These are phyloP conservation scores for Dioszegia aurantiaca DNA, from an alignment of 768 basidiomycete species.

Conservation along the genomic window DNA sequence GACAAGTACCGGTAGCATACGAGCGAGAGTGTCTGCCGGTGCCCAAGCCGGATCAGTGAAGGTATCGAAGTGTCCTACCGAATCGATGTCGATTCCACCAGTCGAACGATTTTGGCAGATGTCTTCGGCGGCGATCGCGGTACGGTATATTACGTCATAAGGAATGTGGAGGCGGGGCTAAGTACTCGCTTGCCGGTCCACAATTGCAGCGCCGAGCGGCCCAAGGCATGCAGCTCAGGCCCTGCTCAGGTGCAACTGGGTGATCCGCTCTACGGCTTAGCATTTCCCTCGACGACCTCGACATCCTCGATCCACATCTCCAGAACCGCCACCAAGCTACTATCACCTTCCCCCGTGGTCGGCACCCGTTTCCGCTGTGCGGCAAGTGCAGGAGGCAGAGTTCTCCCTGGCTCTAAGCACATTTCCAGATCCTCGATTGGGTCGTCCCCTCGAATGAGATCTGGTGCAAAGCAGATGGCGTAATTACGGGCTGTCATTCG, in stretches of 20 bases:
- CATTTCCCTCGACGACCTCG: not conserved
- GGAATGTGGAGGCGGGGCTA: not conserved
- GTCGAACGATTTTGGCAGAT: no score
- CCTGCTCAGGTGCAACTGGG: no score
- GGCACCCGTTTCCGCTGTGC: conserved; percentile 1
- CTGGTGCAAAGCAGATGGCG: conserved; percentile 37
- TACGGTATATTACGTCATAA: not conserved
- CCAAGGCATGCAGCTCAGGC: no score
- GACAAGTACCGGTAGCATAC: conserved; percentile 14
- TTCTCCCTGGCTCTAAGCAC: conserved; percentile 31
- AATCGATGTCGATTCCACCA: no score
- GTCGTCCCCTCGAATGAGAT: conserved; percentile 33
- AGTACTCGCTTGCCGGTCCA: no score
- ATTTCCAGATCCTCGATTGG: conserved; percentile 36
- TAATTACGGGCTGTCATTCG: conserved; percentile 33
- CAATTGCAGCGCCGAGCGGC: no score
- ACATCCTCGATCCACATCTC: conserved; percentile 24
- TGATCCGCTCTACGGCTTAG: not conserved
- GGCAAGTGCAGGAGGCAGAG: conserved; percentile 33
- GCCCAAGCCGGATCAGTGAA: not conserved
- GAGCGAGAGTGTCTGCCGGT: not conserved
- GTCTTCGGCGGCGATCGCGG: not conserved
- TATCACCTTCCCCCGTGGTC: conserved; percentile 7
- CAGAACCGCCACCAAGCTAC: conserved; percentile 31
- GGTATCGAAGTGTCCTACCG: no score